Base-by-base conservation (phyloP, 768 basidiomycete species). In the Nidularia pulvinata region DNA sequence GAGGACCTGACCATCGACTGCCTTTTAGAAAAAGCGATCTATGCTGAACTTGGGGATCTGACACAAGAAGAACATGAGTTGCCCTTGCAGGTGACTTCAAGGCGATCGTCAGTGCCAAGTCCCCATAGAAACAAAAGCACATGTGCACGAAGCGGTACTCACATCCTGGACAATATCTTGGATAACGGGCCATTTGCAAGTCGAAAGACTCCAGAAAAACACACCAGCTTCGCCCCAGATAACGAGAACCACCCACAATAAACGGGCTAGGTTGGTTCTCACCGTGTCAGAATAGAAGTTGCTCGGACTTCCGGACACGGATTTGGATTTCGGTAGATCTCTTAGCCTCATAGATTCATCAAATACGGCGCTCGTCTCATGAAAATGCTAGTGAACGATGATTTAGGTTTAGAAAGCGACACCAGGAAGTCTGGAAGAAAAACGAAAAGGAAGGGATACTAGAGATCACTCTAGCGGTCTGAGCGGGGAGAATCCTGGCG, bases 191-290 rank as follows among this genome's bases (percentile, higher is more conserved):
- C 86, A 89, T 55, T 66, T 72, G 67, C 86, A 89, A 16, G 70
- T 68, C 9, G 76, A 77, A n/a, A 86, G 59, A 58, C 74, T 80
- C 76, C 79, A 83, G 57, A 79, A 80, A 65, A 83, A 88, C 14
- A 72, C 65, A 7, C 83, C 83, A 33, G 82, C 60, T 59, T 92
- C 90, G 50, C 80, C 87, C 82, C 85, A 86, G 22, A 88, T 69
- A 47, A 91, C 70, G 10, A 81, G 53, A 1, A 83, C 60, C 45
- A 87, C 67, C 82, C 85, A 85, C 45, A 78, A 53, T 32, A 80
- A 57, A 13, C 80, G 77, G 39, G 82, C 69, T n/a, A 67, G 66
- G 57, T 79, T 76, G 44, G 77, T 67, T 22, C 71, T 54, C 37
- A 74, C 53, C 4, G 66, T 54, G 36, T 65, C 74, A 14, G 67